These are phyloP conservation scores for Comarum palustre DNA, from an alignment of 306 rosid species.

Conservation along the genomic window DNA sequence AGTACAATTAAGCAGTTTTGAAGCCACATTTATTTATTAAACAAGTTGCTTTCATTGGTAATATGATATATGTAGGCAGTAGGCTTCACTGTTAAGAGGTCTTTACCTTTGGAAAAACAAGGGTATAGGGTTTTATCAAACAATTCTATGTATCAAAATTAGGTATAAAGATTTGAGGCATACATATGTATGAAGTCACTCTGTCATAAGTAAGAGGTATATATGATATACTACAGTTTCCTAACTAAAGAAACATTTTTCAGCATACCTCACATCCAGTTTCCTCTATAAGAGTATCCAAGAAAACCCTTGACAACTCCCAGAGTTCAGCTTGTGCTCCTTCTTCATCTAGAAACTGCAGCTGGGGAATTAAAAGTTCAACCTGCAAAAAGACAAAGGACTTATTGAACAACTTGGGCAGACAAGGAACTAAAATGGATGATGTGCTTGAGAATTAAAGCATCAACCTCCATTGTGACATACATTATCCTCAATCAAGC, in stretches of 20 bases:
- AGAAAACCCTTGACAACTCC: slow-evolving; percentile 73
- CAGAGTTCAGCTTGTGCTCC: slow-evolving; percentile 97
- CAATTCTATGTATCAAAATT: neutral
- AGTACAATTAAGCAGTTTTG: neutral
- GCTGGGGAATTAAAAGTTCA: slow-evolving; percentile 93
- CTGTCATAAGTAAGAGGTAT: neutral
- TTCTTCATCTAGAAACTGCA: slow-evolving; percentile 91
- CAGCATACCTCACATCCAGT: slow-evolving; percentile 59
- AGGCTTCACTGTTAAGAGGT: neutral
- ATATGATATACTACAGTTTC: neutral
- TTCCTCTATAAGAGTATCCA: slow-evolving; percentile 73
- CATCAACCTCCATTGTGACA: neutral
- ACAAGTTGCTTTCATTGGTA: neutral
- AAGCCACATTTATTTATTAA: neutral
- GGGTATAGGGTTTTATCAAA: neutral
- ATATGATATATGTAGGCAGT: neutral
- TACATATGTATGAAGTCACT: neutral
- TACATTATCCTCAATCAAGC: neutral
- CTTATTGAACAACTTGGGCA: neutral
- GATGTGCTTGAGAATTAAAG: neutral
- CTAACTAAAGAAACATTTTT: neutral
- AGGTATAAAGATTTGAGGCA: neutral
- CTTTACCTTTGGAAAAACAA: neutral
- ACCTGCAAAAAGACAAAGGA: slow-evolving; percentile 49
- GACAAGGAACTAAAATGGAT: slow-evolving; percentile 18